Evolutionary conservation across 495 filamentous ascomycete genomes (phyloP), one percentile per base, ranked within the genome.

Genomic region (Xylaria intraflava): DNA sequence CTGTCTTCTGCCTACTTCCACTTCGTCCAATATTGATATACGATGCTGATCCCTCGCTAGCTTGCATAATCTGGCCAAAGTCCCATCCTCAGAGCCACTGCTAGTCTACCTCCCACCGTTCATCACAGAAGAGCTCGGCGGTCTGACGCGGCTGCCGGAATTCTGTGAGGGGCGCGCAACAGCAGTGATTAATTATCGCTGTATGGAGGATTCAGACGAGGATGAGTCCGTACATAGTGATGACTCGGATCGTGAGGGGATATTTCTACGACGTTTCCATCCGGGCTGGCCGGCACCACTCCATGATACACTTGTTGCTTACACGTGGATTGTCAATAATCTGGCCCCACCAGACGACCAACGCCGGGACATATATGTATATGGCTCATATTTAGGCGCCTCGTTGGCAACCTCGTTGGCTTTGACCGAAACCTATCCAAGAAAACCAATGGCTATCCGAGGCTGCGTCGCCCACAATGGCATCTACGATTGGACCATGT

Each of bases 401-500:
- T 63, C 70, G 7, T 63, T 81, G 3, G 78, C 72, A 30, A 69
- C 67, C 22, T 67, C 69, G 12, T 69, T 81, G 1, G 69, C 77
- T 14, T 52, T 81, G 11, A 80, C 76, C 16, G 74, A 80, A 54
- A 62, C 72, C 2, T 62, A 67, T 33, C 56, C 56, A 33, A 60
- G 58, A 46, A 55, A 43, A 11, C 47, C 44, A 36, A 73, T 76
- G 59, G 65, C 62, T 14, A 55, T 78, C 33, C 72, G 71, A 26
- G 78, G 76, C 20, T 61, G 77, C 4, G 64, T 75, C 11, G 66
- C 71, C 2, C 70, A 71, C 55, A 77, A 80, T 48, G 77, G 74
- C 26, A 71, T 81, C 36, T 79, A 75, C 57, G 71, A 80, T 60
- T 81, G 78, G 78, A 77, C 76, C 27, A 74, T 54, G 27, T 74